phyloP scores from a whole-genome alignment of 176 grass and related monocot genomes.

The Ananas comosus region DNA sequence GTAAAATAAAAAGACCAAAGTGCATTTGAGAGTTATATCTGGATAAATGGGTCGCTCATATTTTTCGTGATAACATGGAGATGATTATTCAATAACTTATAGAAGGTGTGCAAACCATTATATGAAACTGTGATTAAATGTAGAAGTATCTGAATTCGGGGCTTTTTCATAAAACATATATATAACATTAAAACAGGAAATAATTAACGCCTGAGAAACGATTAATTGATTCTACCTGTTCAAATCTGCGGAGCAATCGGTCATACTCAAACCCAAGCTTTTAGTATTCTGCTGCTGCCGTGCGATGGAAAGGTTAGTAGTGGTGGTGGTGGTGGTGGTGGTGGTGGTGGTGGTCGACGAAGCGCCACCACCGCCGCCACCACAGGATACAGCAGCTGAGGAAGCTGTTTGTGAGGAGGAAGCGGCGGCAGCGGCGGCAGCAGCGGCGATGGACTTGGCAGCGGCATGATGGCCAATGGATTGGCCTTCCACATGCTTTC shows the following conservation, averaged over 20 bases:
- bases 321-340: too few species aligned
- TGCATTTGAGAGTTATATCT: too few species aligned
- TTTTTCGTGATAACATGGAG: too few species aligned
- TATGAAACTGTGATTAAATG: background rate
- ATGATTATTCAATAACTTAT: too few species aligned
- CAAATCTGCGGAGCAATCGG: conserved; percentile 21
- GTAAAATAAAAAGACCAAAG: too few species aligned
- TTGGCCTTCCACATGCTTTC: conserved; percentile 99
- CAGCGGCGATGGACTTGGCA: conserved; percentile 6
- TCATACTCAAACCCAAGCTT: conserved; percentile 14
- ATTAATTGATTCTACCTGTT: conserved; percentile 31
- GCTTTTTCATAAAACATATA: too few species aligned
- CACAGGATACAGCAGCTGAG: conserved; percentile 11
- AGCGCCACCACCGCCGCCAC: conserved; percentile 5
- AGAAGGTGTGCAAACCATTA: too few species aligned
- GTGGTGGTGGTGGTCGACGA: conserved; percentile 2
- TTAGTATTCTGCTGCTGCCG: conserved; percentile 30
- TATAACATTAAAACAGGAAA: background rate
- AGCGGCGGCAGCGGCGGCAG: too few species aligned
- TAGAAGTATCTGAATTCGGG: background rate
- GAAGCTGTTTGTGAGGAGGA: conserved; percentile 17
- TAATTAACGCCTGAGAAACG: conserved; percentile 3
- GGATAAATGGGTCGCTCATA: too few species aligned
- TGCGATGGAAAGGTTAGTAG: conserved; percentile 8
- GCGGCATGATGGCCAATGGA: conserved; percentile 20